Conservation (phyloP, 192 early-diverging fungal genomes). For the Coemansia brasiliensis region DNA sequence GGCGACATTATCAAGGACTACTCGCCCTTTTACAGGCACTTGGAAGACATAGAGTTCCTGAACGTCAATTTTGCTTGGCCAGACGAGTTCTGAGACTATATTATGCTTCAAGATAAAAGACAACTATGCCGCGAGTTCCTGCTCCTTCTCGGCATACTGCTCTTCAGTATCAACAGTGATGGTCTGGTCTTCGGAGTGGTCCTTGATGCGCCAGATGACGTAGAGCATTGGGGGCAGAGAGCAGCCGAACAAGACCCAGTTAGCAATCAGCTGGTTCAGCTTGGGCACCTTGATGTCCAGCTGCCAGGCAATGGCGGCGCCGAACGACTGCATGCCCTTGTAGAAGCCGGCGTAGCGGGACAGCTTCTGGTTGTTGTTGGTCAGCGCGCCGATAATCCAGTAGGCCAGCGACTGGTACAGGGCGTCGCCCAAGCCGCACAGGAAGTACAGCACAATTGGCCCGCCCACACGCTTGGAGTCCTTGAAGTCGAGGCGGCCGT, state of each 20-base stretch:
- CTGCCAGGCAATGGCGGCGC: slow-evolving; percentile 72
- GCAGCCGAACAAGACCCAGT: slow-evolving; percentile 61
- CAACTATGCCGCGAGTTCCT: background rate
- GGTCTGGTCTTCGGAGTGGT: slow-evolving; percentile 35
- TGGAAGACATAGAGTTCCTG: background rate
- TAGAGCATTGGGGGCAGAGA: slow-evolving; percentile 55
- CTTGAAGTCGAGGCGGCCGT: slow-evolving; percentile 50
- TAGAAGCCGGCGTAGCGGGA: slow-evolving; percentile 84
- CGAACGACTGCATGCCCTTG: slow-evolving; percentile 86
- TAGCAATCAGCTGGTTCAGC: slow-evolving; percentile 57
- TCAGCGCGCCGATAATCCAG: slow-evolving; percentile 85
- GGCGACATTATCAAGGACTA: background rate
- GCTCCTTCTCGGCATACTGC: slow-evolving; percentile 27
- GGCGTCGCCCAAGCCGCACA: slow-evolving; percentile 78
- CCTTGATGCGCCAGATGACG: slow-evolving; percentile 59
- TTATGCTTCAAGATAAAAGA: too few relatives aligned
- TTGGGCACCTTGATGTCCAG: slow-evolving; percentile 56
- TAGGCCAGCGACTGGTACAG: slow-evolving; percentile 80
- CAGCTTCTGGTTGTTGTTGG: slow-evolving; percentile 74
- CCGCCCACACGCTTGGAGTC: slow-evolving; percentile 56
- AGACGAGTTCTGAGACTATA: too few relatives aligned
- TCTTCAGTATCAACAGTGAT: slow-evolving; percentile 15
- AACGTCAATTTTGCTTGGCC: background rate
- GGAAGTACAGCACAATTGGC: slow-evolving; percentile 67
- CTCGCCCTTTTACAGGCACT: background rate